Percentiles rank a stretch among this genome's conserved stretches.
These are phyloP conservation scores for Podosphaera leucotricha DNA, from an alignment of 2,329 filamentous ascomycete species.

Conservation along the genomic window DNA sequence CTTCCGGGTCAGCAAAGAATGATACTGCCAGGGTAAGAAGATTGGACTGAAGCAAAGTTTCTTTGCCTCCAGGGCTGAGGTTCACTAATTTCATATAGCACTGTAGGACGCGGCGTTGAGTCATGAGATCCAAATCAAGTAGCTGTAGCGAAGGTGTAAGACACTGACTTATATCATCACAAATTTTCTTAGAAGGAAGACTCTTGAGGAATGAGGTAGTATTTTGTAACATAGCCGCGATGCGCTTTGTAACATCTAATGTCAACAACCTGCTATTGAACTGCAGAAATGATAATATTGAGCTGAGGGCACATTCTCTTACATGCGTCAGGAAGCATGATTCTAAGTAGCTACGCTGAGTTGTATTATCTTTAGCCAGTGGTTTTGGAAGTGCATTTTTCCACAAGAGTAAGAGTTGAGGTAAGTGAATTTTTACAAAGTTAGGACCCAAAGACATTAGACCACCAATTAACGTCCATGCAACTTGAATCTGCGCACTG, in stretches of 20 bases:
- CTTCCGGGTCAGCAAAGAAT: slow-evolving; percentile 80
- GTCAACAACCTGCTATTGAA: slow-evolving; percentile 85
- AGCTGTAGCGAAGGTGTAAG: slow-evolving; percentile 70
- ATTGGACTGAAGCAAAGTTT: slow-evolving; percentile 75
- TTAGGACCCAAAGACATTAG: slow-evolving; percentile 92
- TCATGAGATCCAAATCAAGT: slow-evolving; percentile 79
- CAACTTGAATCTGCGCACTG: slow-evolving; percentile 87
- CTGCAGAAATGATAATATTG: slow-evolving; percentile 75
- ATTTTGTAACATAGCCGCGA: slow-evolving; percentile 86
- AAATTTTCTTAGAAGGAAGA: slow-evolving; percentile 59
- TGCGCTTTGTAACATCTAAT: slow-evolving; percentile 76
- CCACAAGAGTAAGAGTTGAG: slow-evolving; percentile 81
- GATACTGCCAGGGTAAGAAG: slow-evolving; percentile 73
- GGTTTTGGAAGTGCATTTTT: slow-evolving; percentile 93
- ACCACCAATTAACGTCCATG: slow-evolving; percentile 91
- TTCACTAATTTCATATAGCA: slow-evolving; percentile 85
- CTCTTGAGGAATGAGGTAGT: slow-evolving; percentile 76
- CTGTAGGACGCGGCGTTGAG: slow-evolving; percentile 75
- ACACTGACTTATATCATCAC: slow-evolving; percentile 66
- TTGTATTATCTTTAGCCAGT: slow-evolving; percentile 73
- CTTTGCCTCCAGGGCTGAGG: slow-evolving; percentile 65
- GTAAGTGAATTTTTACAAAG: slow-evolving; percentile 95
- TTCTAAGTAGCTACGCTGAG: slow-evolving; percentile 63
- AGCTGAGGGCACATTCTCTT: slow-evolving; percentile 77
- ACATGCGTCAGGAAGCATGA: slow-evolving; percentile 87